phyloP scores from a whole-genome alignment of 305 asterid species.

The Rubia balearica region DNA sequence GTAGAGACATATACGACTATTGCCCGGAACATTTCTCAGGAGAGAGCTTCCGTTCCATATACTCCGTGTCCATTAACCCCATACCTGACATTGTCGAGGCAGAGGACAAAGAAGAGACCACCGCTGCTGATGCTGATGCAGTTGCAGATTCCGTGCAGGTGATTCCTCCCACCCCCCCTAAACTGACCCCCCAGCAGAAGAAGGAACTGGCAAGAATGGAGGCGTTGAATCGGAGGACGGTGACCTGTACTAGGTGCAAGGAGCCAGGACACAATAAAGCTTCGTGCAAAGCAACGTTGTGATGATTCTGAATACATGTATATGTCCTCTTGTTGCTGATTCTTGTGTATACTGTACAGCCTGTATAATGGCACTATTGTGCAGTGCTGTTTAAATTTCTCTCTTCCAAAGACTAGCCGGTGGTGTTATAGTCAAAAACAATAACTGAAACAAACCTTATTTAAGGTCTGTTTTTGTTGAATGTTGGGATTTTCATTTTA shows the following conservation, averaged over 20 bases:
- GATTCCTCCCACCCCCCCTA: conserved; percentile 53
- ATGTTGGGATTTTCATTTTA: neutral
- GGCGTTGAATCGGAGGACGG: conserved; percentile 70
- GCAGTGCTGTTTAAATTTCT: conserved; percentile 13
- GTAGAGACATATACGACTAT: conserved; percentile 49
- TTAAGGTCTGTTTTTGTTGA: neutral
- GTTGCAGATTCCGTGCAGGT: conserved; percentile 40
- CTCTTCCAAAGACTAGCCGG: neutral
- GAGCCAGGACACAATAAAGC: conserved; percentile 91
- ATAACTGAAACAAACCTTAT: neutral
- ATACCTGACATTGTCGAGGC: conserved; percentile 41
- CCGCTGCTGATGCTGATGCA: neutral
- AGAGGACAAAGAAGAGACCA: conserved; percentile 27
- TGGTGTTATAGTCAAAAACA: neutral
- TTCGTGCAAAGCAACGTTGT: conserved; percentile 56
- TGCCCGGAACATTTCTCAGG: conserved; percentile 58
- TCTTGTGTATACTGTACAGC: conserved; percentile 22
- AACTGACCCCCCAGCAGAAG: conserved; percentile 32
- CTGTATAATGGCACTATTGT: conserved; percentile 6
- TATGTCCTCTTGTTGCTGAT: neutral
- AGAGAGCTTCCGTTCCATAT: conserved; percentile 47
- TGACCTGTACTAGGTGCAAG: conserved; percentile 76
- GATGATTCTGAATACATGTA: conserved; percentile 11
- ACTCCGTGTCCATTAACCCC: conserved; percentile 44
- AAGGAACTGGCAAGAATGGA: conserved; percentile 41